phyloP scores from a whole-genome alignment of 1,284 basidiomycete genomes.

The Omphalotus olearius region DNA sequence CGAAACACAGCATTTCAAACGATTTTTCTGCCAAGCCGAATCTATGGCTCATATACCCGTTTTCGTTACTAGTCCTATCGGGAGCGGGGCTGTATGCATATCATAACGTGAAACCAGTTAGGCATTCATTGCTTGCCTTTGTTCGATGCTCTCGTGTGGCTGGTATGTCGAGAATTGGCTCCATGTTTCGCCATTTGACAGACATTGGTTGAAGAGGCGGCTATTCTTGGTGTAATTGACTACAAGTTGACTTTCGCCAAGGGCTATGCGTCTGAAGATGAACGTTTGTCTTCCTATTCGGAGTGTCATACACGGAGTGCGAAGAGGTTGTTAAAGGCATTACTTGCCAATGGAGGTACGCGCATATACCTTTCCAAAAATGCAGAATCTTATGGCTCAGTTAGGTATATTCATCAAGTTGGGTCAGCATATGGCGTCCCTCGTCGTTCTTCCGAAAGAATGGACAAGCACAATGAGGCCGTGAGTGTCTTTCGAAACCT shows the following conservation, averaged over 20 bases:
- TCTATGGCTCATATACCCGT: background rate
- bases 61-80: slow-evolving; percentile 1
- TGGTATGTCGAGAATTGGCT: slow-evolving; percentile 3
- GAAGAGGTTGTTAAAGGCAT: slow-evolving; percentile 67
- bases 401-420: slow-evolving; percentile 80
- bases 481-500: slow-evolving; percentile 38
- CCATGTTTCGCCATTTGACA: background rate
- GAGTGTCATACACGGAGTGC: slow-evolving; percentile 83
- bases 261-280: slow-evolving; percentile 52
- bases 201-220: slow-evolving; percentile 41
- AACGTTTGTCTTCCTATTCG: slow-evolving; percentile 57
- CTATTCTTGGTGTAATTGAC: slow-evolving; percentile 68
- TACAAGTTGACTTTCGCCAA: slow-evolving; percentile 79
- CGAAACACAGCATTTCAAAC: background rate
- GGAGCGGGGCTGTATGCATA: slow-evolving; percentile 44
- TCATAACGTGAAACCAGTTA: slow-evolving; percentile 57
- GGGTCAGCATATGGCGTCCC: slow-evolving; percentile 74
- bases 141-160: slow-evolving; percentile 50
- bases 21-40: background rate
- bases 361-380: background rate
- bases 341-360: slow-evolving; percentile 84
- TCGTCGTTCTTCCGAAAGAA: slow-evolving; percentile 72
- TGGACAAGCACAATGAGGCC: slow-evolving; percentile 64
- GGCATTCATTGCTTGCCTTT: slow-evolving; percentile 58
- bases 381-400: background rate